Base-by-base conservation (phyloP, 2,329 filamentous ascomycete species). In the Aspergillus pseudonomiae region DNA sequence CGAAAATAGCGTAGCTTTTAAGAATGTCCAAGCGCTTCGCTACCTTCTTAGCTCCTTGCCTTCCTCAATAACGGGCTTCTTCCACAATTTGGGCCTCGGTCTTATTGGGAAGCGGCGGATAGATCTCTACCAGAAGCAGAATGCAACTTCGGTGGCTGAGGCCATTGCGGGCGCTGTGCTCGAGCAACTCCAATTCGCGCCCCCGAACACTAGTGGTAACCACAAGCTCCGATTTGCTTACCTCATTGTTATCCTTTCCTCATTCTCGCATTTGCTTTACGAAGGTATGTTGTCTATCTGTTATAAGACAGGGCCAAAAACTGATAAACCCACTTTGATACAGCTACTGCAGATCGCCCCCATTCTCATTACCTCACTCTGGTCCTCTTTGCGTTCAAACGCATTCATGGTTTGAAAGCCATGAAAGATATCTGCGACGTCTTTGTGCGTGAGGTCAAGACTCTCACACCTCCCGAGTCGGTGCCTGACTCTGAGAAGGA, bases 331-430 rank as follows among this genome's bases (percentile, higher is more conserved):
- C 56, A 56, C 59, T 61, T 43, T 48, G 50, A 26, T 36, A 9
- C 59, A 81, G 68, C 78, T 73, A 64, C 83, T 79, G 62, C 80
- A 79, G 71, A 84, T 71, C 71, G 87, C 82, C 67, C 85, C 78
- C 68, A 80, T 79, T 66, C 82, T 4, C 79, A 83, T 68, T 82
- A 81, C 65, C 75, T 89, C 65, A 91, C 93, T 50, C 85, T 95
- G 32, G 89, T 98, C 41, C 83, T 99, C 28, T 85, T 94, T 61
- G 91, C 93, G 0, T 97, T 99, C 81, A 94, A 94, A 76, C 89
- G 92, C 64, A 86, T 88, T 55, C 89, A 88, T 45, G 94, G 95
- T 0, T 84, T 99, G 63, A 85, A 88, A 10, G 84, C 88, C 6
- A 80, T 98, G 64, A 93, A 92, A 69, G 81, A 85, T 0, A 89